Conservation (phyloP, 179 eudicot genomes). For the Monotropa hypopitys region DNA sequence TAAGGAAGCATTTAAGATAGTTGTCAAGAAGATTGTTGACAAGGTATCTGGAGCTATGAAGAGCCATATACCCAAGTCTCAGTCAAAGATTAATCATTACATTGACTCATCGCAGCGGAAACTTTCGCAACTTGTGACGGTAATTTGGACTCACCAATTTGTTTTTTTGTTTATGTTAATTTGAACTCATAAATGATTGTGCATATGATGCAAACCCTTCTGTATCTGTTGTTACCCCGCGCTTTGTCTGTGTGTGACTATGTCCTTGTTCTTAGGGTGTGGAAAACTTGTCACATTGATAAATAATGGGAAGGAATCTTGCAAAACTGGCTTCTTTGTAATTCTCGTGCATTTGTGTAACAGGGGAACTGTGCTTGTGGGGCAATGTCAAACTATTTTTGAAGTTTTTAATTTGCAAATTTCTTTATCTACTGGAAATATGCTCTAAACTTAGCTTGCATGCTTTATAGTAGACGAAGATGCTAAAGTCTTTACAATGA, state of each 20-base stretch:
- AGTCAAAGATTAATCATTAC: conserved; percentile 73
- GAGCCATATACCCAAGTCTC: conserved; percentile 72
- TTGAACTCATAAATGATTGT: not conserved
- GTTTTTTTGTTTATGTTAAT: not conserved
- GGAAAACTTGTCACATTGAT: not conserved
- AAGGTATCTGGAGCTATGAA: conserved; percentile 93
- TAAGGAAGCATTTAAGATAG: conserved; percentile 95
- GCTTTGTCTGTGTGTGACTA: not conserved
- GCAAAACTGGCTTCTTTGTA: not conserved
- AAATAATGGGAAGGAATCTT: not conserved
- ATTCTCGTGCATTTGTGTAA: not conserved
- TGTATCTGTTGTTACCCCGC: not conserved
- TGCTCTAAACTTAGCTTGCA: not conserved
- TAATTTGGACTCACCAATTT: conserved; percentile 19
- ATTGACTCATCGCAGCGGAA: conserved; percentile 82
- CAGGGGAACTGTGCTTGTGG: not conserved
- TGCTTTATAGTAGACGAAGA: not conserved
- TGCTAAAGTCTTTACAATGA: not conserved
- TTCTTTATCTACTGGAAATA: not conserved
- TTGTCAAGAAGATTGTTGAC: conserved; percentile 94
- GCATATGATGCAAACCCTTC: not conserved
- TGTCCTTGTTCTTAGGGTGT: not conserved
- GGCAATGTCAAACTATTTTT: not conserved
- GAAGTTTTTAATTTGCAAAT: not conserved
- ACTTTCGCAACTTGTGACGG: conserved; percentile 83